A percentile compares a stretch with the other conserved stretches of the same genome.
Evolutionary conservation across 768 basidiomycete species (phyloP).

Genomic region (Leccinum boreale): DNA sequence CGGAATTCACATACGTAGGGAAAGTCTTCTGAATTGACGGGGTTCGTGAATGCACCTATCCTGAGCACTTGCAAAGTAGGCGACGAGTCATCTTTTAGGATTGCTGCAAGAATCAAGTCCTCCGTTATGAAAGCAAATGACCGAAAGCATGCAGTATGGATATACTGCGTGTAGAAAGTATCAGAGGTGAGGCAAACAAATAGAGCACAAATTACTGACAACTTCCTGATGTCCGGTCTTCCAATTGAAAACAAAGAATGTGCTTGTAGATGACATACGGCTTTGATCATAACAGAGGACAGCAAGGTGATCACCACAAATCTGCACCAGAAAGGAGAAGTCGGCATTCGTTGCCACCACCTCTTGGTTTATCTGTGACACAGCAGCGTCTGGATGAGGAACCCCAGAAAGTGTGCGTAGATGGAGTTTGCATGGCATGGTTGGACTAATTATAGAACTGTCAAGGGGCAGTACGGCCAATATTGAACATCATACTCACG

Average conservation of each 20-base stretch:
- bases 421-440: constrained; percentile 23
- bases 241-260: constrained; percentile 36
- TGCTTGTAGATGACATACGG: constrained; percentile 1
- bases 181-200: background rate
- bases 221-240: constrained; percentile 26
- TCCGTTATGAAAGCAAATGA: constrained; percentile 37
- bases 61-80: constrained; percentile 20
- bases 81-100: constrained; percentile 5
- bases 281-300: constrained; percentile 24
- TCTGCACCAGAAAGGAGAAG: constrained; percentile 27
- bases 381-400: constrained; percentile 22
- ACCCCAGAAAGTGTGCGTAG: constrained; percentile 30
- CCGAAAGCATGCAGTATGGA: constrained; percentile 20
- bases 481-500: constrained; percentile 14
- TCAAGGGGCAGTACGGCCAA: background rate
- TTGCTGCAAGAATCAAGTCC: constrained; percentile 22
- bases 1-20: constrained; percentile 24
- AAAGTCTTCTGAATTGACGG: constrained; percentile 10
- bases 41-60: constrained; percentile 5
- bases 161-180: constrained; percentile 12
- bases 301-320: constrained; percentile 30
- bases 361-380: constrained; percentile 14
- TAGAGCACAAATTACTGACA: constrained; percentile 18
- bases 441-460: constrained; percentile 12
- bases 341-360: constrained; percentile 1